Evolutionary conservation across 768 basidiomycete genomes (phyloP).

Genomic region (Termitomyces sp.): DNA sequence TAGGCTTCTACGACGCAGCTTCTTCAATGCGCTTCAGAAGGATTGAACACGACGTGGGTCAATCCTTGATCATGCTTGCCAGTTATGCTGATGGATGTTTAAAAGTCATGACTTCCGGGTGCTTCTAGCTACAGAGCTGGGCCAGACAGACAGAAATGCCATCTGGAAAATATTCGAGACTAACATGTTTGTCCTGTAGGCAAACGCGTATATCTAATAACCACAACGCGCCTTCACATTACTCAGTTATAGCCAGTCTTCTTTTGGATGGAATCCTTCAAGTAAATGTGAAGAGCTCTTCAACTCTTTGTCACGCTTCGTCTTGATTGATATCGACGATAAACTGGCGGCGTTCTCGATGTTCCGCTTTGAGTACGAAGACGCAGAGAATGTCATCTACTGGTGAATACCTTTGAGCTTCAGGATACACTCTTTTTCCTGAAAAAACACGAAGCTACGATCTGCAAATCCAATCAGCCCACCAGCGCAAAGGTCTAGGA

Average conservation of each 20-base stretch:
- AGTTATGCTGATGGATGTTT: not conserved
- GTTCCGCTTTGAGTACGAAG: constrained; percentile 75
- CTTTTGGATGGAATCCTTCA: constrained; percentile 61
- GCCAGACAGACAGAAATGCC: constrained; percentile 27
- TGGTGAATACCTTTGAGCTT: constrained; percentile 40
- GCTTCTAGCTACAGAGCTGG: constrained; percentile 26
- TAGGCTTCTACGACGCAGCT: constrained; percentile 15
- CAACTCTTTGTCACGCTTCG: constrained; percentile 51
- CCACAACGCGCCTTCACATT: not conserved
- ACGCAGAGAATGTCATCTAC: constrained; percentile 56
- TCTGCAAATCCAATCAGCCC: constrained; percentile 49
- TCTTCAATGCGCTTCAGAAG: constrained; percentile 2
- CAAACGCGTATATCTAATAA: not conserved
- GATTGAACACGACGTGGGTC: constrained; percentile 7
- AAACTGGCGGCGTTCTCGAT: constrained; percentile 39
- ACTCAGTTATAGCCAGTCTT: constrained; percentile 47
- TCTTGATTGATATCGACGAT: constrained; percentile 33
- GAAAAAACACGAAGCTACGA: constrained; percentile 55
- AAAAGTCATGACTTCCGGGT: constrained; percentile 14
- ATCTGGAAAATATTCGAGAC: constrained; percentile 50
- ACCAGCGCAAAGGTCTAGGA: constrained; percentile 55
- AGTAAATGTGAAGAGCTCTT: constrained; percentile 60
- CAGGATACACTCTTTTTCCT: not conserved
- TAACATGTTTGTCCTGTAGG: constrained; percentile 54
- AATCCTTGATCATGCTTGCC: not conserved